Evolutionary conservation across 2,329 filamentous ascomycete genomes (phyloP).

Genomic region (Fusarium sororula): DNA sequence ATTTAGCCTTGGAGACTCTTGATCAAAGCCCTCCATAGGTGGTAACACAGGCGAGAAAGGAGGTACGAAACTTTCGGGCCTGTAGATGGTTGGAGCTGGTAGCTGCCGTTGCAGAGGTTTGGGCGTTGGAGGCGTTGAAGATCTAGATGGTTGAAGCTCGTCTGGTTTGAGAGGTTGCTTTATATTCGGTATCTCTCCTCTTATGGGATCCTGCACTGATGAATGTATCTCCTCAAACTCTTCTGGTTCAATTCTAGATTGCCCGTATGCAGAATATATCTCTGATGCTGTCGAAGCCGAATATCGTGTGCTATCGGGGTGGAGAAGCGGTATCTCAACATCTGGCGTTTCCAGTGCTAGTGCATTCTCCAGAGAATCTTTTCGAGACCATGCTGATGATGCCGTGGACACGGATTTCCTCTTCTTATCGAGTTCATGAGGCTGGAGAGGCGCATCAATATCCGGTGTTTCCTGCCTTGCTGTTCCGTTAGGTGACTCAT

Average conservation of each 20-base stretch:
- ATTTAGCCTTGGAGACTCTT: background rate
- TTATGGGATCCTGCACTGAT: background rate
- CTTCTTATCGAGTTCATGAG: constrained; percentile 9
- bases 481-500: background rate
- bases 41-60: constrained; percentile 6
- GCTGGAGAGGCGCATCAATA: constrained; percentile 15
- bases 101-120: constrained; percentile 4
- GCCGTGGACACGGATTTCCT: constrained; percentile 12
- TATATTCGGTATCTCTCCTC: constrained; percentile 9
- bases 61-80: constrained; percentile 14
- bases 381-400: constrained; percentile 11
- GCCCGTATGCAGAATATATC: constrained; percentile 12
- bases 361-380: background rate
- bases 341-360: constrained; percentile 9
- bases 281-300: constrained; percentile 27
- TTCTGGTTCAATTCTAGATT: constrained; percentile 1
- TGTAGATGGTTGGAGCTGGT: background rate
- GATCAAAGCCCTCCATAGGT: background rate
- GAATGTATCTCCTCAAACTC: constrained; percentile 17
- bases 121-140: constrained; percentile 18
- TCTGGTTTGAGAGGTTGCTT: constrained; percentile 8
- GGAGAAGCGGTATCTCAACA: constrained; percentile 12
- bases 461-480: constrained; percentile 14
- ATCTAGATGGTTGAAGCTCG: constrained; percentile 7
- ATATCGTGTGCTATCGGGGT: constrained; percentile 10